Evolutionary conservation across 805 yeast genomes (phyloP), one percentile per base, ranked within the genome.

Genomic region (Yarrowia deformans): DNA sequence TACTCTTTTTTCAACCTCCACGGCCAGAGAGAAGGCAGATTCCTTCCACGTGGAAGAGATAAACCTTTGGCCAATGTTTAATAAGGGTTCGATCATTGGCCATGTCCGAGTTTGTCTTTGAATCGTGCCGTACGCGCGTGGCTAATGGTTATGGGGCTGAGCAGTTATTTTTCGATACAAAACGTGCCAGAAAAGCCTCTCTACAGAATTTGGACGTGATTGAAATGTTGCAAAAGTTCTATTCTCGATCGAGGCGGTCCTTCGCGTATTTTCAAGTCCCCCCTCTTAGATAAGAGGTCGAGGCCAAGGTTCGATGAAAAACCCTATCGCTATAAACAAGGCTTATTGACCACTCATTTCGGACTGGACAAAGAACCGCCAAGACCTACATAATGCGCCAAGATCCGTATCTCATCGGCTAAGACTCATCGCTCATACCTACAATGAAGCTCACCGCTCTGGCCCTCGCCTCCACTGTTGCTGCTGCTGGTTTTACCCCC

Each of bases 381-480:
- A 56, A 56, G 63, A 40, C 63, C 46, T 56, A 56, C 48, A 40
- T 56, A 56, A 56, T 56, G 63, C 46, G 63, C 63, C 63, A 56
- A 56, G 63, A 42, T 29, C 48, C 63, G 16, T 40, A 56, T 16
- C 39, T 40, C 48, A 56, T 40, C 35, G 63, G 29, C 48, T 48
- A 56, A 56, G 63, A 40, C 48, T 29, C 46, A 40, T 12, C 13
- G 8, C 35, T 23, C 37, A 12, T 18, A 8, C 14, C 34, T 18
- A 34, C 29, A 18, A 56, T 56, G 63, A 56, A 40, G 48, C 39
- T 56, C 39, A 40, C 63, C 16, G 23, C n/a, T n/a, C 48, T 56
- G 48, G 39, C 48, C 8, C 48, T 56, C 32, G 35, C 37, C 46
- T 29, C 63, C 23, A 16, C 63, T 7, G 63, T 42, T 9, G 35